These are phyloP conservation scores for Haematococcus sp. DNA, from an alignment of 139 green algal genomes.

Conservation along the genomic window DNA sequence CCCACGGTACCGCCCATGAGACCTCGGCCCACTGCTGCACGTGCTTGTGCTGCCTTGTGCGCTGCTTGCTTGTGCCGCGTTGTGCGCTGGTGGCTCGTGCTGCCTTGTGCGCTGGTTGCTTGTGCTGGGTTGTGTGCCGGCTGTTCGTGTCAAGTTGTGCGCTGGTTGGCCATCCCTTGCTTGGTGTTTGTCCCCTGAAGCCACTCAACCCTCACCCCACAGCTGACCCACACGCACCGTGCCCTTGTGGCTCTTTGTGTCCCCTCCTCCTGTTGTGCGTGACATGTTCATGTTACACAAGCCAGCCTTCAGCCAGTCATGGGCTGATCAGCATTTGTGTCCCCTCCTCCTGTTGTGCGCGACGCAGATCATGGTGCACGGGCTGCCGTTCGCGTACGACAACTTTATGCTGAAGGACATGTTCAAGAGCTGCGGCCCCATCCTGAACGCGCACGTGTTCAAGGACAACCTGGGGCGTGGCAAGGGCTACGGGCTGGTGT, in stretches of 20 bases:
- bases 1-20: too few relatives aligned
- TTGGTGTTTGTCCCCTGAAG: too few relatives aligned
- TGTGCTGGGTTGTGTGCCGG: too few relatives aligned
- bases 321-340: background rate
- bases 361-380: conserved; percentile 12
- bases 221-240: too few relatives aligned
- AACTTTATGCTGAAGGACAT: conserved; percentile 57
- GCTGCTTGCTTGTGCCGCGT: conserved; percentile 68
- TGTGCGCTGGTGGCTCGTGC: conserved; percentile 32
- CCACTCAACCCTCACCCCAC: too few relatives aligned
- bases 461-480: conserved; percentile 28
- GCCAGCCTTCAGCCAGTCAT: too few relatives aligned
- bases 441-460: conserved; percentile 49
- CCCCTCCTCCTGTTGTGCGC: background rate
- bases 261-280: conserved; percentile 7
- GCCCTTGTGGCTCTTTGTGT: background rate
- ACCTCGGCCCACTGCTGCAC: too few relatives aligned
- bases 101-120: too few relatives aligned
- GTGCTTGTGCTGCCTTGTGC: too few relatives aligned
- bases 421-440: conserved; percentile 52
- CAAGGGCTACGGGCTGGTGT: conserved; percentile 45
- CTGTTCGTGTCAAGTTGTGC: too few relatives aligned
- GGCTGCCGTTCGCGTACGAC: conserved; percentile 10
- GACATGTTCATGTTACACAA: too few relatives aligned
- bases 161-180: too few relatives aligned